Evolutionary conservation across 805 yeast species (phyloP).

Genomic region (Candida koratica): DNA sequence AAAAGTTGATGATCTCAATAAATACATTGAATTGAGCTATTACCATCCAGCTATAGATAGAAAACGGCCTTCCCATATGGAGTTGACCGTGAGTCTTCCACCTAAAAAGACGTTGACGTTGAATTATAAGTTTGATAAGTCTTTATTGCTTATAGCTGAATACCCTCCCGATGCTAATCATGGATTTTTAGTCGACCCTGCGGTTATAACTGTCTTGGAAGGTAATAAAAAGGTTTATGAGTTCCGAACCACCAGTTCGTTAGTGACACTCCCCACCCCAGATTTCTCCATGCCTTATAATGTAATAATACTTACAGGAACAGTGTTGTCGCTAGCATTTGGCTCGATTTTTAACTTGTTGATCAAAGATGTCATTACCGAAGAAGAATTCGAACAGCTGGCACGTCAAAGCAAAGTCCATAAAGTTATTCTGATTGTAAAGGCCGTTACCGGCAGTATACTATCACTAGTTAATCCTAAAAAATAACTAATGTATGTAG

Average conservation of each 20-base stretch:
- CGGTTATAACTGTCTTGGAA: conserved; percentile 58
- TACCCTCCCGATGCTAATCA: conserved; percentile 99
- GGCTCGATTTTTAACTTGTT: conserved; percentile 81
- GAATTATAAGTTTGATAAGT: conserved; percentile 81
- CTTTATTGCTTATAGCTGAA: conserved; percentile 77
- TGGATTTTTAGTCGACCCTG: conserved; percentile 93
- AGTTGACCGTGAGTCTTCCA: conserved; percentile 63
- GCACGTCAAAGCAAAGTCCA: conserved; percentile 17
- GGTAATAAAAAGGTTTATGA: conserved; percentile 33
- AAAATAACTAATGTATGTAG: too few species aligned
- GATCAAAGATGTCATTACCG: conserved; percentile 69
- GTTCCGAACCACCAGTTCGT: conserved; percentile 78
- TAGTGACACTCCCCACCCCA: conserved; percentile 88
- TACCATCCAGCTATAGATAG: conserved; percentile 81
- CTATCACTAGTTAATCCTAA: neutral
- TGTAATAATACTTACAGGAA: conserved; percentile 89
- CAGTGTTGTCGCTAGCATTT: conserved; percentile 87
- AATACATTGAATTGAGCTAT: conserved; percentile 47
- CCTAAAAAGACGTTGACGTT: conserved; percentile 56
- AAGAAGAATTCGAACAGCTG: conserved; percentile 48
- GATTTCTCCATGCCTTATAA: conserved; percentile 99
- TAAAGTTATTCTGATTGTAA: conserved; percentile 8
- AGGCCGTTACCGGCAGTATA: neutral
- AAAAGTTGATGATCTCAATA: conserved; percentile 15
- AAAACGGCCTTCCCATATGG: conserved; percentile 76